Evolutionary conservation across 768 basidiomycete genomes (phyloP).

Genomic region (Tricholomella constricta): DNA sequence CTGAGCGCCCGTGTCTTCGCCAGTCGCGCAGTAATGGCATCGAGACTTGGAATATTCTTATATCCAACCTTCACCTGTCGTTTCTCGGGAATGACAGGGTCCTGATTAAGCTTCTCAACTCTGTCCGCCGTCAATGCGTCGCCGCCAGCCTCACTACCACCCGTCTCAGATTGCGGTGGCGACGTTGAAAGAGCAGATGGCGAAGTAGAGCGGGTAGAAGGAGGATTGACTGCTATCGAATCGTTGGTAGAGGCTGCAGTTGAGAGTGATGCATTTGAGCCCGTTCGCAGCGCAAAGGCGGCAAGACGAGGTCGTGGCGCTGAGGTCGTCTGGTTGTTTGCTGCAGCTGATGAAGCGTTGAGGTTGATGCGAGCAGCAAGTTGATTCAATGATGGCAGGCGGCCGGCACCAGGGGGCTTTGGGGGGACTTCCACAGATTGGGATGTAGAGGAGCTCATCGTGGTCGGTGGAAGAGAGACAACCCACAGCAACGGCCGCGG

Average conservation of each 20-base stretch:
- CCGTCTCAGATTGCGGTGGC: slow-evolving; percentile 46
- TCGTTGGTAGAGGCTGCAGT: slow-evolving; percentile 57
- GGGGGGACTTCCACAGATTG: slow-evolving; percentile 14
- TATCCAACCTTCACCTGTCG: slow-evolving; percentile 60
- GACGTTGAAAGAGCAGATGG: slow-evolving; percentile 55
- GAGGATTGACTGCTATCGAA: slow-evolving; percentile 66
- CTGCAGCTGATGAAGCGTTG: slow-evolving; percentile 31
- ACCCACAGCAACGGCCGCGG: not conserved
- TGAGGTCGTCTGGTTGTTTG: slow-evolving; percentile 26
- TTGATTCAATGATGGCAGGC: slow-evolving; percentile 78
- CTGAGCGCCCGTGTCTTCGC: slow-evolving; percentile 70
- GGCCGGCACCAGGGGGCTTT: slow-evolving; percentile 28
- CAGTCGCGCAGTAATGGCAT: slow-evolving; percentile 80
- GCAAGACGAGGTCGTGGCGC: slow-evolving; percentile 70
- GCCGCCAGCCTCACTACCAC: slow-evolving; percentile 34
- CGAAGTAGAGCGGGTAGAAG: slow-evolving; percentile 67
- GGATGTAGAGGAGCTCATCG: slow-evolving; percentile 21
- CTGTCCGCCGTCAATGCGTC: slow-evolving; percentile 68
- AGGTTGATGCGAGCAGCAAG: slow-evolving; percentile 76
- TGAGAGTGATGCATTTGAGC: slow-evolving; percentile 54
- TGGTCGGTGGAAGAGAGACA: slow-evolving; percentile 16
- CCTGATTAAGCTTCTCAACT: slow-evolving; percentile 64
- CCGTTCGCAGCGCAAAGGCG: slow-evolving; percentile 71
- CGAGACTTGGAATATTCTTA: slow-evolving; percentile 86
- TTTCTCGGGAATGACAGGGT: slow-evolving; percentile 36